These are phyloP conservation scores for Rhodotorula sp. DNA, from an alignment of 1,284 basidiomycete species.

Conservation along the genomic window DNA sequence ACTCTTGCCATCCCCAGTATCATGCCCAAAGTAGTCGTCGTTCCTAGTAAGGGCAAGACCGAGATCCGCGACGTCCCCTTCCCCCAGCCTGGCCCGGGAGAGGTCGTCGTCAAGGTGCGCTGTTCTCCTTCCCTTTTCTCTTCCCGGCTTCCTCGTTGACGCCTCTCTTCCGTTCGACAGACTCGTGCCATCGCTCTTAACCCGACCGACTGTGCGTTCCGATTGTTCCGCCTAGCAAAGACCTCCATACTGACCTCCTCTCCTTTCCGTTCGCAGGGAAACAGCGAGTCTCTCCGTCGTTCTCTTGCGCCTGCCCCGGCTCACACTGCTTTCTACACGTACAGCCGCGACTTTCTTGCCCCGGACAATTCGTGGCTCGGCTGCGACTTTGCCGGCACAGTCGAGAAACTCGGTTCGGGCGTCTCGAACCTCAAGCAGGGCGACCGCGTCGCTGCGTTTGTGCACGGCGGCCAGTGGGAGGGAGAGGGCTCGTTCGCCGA, in stretches of 20 bases:
- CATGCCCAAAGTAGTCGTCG: conserved; percentile 20
- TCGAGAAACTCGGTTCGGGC: conserved; percentile 58
- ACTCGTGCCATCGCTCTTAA: conserved; percentile 36
- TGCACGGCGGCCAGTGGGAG: conserved; percentile 51
- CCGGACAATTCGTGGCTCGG: conserved; percentile 54
- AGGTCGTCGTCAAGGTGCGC: conserved; percentile 31
- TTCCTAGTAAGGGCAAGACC: conserved; percentile 12
- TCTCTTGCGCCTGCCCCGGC: too few species aligned
- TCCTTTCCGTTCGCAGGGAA: background rate
- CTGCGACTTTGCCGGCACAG: conserved; percentile 59
- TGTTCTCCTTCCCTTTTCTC: background rate
- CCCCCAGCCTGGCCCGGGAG: conserved; percentile 2
- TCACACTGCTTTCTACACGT: conserved; percentile 38
- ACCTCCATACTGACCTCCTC: background rate
- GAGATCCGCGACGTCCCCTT: conserved; percentile 11
- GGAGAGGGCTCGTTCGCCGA: conserved; percentile 50
- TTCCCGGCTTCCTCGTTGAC: background rate
- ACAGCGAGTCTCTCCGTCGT: too few species aligned
- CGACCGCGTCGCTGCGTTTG: conserved; percentile 58
- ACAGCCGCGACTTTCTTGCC: conserved; percentile 44
- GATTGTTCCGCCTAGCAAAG: background rate
- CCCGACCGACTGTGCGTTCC: conserved; percentile 42
- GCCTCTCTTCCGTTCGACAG: background rate
- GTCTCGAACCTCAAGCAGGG: conserved; percentile 58
- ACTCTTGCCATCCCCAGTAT: background rate